These are phyloP conservation scores for Xylaria sp. DNA, from an alignment of 495 filamentous ascomycete genomes.

Conservation along the genomic window DNA sequence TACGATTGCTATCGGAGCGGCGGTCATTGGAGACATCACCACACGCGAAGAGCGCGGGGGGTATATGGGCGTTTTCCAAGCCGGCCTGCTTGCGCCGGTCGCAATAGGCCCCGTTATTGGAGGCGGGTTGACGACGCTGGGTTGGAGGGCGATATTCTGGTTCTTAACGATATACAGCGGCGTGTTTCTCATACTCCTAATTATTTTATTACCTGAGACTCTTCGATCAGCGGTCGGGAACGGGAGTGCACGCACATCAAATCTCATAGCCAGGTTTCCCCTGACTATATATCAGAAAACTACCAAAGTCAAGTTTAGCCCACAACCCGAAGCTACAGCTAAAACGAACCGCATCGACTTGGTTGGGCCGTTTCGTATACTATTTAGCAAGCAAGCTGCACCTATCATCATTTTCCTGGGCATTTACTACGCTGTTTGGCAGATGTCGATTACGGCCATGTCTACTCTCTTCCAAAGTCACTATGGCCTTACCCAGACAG, in stretches of 20 bases:
- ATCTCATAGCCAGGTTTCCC: conserved; percentile 43
- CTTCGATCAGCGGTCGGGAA: conserved; percentile 60
- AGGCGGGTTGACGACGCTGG: conserved; percentile 57
- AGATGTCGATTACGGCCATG: conserved; percentile 64
- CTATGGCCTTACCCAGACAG: conserved; percentile 54
- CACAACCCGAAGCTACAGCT: conserved; percentile 30
- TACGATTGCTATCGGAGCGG: conserved; percentile 62
- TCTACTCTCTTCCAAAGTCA: conserved; percentile 54
- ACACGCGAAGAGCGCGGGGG: conserved; percentile 60
- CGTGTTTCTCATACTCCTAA: conserved; percentile 49
- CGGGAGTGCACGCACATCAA: conserved; percentile 46
- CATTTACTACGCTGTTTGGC: conserved; percentile 62
- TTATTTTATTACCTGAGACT: conserved; percentile 61
- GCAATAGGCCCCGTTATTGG: conserved; percentile 63
- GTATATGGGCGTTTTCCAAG: conserved; percentile 63
- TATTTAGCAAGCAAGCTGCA: conserved; percentile 48
- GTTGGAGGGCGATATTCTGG: conserved; percentile 66
- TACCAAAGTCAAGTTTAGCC: conserved; percentile 35
- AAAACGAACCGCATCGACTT: conserved; percentile 46
- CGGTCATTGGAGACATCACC: conserved; percentile 64
- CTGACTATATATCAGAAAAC: conserved; percentile 45
- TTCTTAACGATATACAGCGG: conserved; percentile 59
- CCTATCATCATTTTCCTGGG: conserved; percentile 59
- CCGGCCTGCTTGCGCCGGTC: conserved; percentile 53
- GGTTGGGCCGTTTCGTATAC: conserved; percentile 53